These are phyloP conservation scores for Rhododendron simsii DNA, from an alignment of 148 eudicot species.

Conservation along the genomic window DNA sequence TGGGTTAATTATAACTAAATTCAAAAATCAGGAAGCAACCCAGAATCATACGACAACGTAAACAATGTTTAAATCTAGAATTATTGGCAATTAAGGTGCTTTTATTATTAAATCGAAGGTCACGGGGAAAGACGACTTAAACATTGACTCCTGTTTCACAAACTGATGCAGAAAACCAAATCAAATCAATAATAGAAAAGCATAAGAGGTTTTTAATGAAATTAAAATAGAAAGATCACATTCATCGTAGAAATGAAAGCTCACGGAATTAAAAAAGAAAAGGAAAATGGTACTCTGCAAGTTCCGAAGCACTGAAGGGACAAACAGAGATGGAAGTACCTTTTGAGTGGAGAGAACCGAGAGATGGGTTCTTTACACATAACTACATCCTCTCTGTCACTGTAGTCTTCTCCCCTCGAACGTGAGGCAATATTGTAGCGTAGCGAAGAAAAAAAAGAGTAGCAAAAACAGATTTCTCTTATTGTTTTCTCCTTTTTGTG, in stretches of 20 bases:
- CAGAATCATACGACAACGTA: background rate
- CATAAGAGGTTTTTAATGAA: conserved; percentile 6
- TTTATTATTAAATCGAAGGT: conserved; percentile 4
- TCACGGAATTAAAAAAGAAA: background rate
- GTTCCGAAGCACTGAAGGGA: background rate
- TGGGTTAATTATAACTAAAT: background rate
- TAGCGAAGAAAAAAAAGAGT: background rate
- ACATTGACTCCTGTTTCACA: conserved; percentile 3
- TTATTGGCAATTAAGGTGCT: background rate
- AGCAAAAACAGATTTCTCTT: background rate
- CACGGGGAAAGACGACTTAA: background rate
- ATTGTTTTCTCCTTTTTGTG: background rate
- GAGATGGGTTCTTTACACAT: conserved; percentile 2
- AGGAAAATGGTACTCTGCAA: background rate
- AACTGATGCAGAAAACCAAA: conserved; percentile 4
- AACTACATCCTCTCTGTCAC: background rate
- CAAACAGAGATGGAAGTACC: conserved; percentile 6
- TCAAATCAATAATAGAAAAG: background rate
- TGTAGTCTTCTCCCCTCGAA: background rate
- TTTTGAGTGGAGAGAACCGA: background rate
- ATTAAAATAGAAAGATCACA: background rate
- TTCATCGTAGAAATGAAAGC: background rate
- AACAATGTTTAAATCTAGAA: background rate
- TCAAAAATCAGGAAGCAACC: background rate
- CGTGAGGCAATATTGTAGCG: background rate